Evolutionary conservation across 2,329 filamentous ascomycete species (phyloP).

Genomic region (Pseudogymnoascus sp.): DNA sequence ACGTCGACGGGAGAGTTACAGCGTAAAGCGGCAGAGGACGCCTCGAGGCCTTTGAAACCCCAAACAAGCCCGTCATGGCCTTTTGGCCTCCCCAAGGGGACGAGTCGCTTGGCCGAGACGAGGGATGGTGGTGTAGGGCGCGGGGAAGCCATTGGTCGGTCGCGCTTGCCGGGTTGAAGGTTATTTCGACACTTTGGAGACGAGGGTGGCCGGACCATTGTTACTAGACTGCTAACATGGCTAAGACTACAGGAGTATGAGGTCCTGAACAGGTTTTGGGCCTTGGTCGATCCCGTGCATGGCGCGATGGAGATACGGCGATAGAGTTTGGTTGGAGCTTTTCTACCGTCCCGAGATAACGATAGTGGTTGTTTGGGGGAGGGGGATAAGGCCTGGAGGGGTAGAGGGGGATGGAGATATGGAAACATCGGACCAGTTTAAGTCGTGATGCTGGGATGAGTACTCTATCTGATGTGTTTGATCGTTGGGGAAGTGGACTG

Average conservation of each 20-base stretch:
- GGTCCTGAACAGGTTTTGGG: background rate
- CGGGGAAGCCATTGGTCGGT: background rate
- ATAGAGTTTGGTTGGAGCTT: constrained; percentile 7
- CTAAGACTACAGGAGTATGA: background rate
- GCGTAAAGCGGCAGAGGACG: background rate
- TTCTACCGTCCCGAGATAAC: background rate
- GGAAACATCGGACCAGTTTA: constrained; percentile 3
- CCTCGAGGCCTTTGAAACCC: background rate
- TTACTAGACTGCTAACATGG: background rate
- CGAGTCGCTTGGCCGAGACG: background rate
- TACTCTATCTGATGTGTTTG: constrained; percentile 8
- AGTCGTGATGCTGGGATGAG: background rate
- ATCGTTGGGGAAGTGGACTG: background rate
- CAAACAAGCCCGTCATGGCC: background rate
- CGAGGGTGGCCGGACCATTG: background rate
- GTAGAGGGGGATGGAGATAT: background rate
- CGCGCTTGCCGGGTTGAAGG: background rate
- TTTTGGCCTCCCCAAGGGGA: background rate
- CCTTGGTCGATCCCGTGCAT: background rate
- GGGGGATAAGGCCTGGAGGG: background rate
- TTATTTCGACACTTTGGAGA: background rate
- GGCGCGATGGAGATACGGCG: background rate
- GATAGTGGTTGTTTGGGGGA: background rate
- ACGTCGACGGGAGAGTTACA: background rate
- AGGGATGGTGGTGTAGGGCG: background rate